Evolutionary conservation across 352 stramenopile genomes (phyloP).

Genomic region (Stramenopiles sp.): DNA sequence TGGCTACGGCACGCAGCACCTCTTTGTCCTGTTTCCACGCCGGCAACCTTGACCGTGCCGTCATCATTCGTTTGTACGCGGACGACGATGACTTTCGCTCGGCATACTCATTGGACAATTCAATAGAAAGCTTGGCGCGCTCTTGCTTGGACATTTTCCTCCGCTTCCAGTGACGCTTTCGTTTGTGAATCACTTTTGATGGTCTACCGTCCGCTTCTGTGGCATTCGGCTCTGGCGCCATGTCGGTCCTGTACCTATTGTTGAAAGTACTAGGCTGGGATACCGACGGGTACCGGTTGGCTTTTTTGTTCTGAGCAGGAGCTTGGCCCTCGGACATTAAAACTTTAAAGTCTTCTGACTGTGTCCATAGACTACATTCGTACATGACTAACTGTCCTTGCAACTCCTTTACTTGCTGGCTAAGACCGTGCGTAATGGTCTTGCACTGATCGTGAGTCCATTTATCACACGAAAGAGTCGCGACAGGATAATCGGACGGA

Average conservation of each 20-base stretch:
- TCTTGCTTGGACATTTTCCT: background rate
- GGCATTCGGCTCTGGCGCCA: too few relatives aligned
- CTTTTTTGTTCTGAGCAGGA: background rate
- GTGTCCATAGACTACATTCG: conserved; percentile 8
- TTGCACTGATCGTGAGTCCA: background rate
- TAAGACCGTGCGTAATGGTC: background rate
- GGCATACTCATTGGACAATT: background rate
- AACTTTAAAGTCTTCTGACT: too few relatives aligned
- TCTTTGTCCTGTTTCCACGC: conserved; percentile 30
- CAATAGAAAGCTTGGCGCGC: background rate
- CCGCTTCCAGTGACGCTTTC: background rate
- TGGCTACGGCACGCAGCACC: conserved; percentile 40
- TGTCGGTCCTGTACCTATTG: too few relatives aligned
- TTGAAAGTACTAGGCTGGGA: background rate
- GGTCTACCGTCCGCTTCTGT: too few relatives aligned
- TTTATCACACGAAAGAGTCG: background rate
- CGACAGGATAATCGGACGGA: background rate
- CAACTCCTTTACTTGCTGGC: background rate
- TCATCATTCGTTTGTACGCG: conserved; percentile 19
- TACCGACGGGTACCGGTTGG: background rate
- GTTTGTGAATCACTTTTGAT: background rate
- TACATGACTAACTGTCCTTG: conserved; percentile 10
- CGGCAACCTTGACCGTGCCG: conserved; percentile 30
- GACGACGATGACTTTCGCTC: background rate
- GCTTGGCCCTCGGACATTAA: too few relatives aligned